Evolutionary conservation across 257 asterid genomes (phyloP).

Genomic region (Solanum ahanhuiri): DNA sequence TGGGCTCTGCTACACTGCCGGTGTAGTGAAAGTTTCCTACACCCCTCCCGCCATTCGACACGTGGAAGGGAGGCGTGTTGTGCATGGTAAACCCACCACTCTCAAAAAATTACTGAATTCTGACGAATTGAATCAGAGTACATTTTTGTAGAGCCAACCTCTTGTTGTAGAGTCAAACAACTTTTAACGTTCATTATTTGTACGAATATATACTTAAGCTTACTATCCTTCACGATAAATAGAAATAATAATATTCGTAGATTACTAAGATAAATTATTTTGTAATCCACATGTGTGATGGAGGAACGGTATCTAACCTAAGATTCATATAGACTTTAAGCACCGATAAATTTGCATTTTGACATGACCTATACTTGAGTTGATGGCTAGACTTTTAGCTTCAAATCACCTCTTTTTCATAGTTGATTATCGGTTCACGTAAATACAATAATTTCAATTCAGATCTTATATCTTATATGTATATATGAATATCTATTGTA

Average conservation of each 20-base stretch:
- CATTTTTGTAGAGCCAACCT: too few relatives aligned
- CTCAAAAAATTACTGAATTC: too few relatives aligned
- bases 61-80: not conserved
- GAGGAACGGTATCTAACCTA: not conserved
- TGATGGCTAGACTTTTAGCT: not conserved
- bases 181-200: too few relatives aligned
- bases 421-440: not conserved
- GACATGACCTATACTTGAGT: not conserved
- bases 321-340: not conserved
- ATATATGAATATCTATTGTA: not conserved
- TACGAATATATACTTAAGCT: not conserved
- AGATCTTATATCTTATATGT: too few relatives aligned
- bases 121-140: not conserved
- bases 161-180: too few relatives aligned
- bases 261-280: too few relatives aligned
- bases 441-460: too few relatives aligned
- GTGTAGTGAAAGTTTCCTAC: not conserved
- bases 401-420: not conserved
- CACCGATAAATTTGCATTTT: not conserved
- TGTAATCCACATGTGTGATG: not conserved
- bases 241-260: too few relatives aligned
- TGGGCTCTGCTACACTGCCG: conserved; percentile 33
- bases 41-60: not conserved
- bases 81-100: not conserved
- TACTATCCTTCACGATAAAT: not conserved